A percentile compares a stretch with the other conserved stretches of the same genome.
Evolutionary conservation across 257 asterid genomes (phyloP).

Genomic region (Solanum etuberosum): DNA sequence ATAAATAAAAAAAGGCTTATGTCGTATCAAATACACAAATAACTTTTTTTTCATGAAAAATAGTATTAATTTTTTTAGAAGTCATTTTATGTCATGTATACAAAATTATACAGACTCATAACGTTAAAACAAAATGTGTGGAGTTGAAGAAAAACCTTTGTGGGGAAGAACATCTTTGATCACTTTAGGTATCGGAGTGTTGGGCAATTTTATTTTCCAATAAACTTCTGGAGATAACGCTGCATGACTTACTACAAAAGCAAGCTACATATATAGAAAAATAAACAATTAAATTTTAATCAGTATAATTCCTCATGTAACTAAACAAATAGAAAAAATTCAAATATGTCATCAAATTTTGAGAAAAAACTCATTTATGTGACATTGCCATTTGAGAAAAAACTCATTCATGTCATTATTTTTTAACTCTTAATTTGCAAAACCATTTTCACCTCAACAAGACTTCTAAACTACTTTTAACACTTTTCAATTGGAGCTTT

Average conservation of each 20-base stretch:
- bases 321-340: no score
- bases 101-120: neutral
- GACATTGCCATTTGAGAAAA: no score
- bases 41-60: neutral
- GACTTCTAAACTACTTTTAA: neutral
- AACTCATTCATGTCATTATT: no score
- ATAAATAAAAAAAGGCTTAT: no score
- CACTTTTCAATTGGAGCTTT: neutral
- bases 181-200: constrained; percentile 7
- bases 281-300: neutral
- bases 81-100: neutral
- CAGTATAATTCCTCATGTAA: neutral
- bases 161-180: constrained; percentile 2
- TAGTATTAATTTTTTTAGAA: no score
- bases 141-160: neutral
- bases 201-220: neutral
- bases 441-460: no score
- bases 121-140: no score
- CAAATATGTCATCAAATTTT: no score
- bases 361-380: no score
- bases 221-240: constrained; percentile 2
- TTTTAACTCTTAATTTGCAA: no score
- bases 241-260: constrained; percentile 8
- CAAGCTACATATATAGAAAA: neutral
- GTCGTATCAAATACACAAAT: no score